Percentiles rank a stretch among this genome's conserved stretches.
phyloP scores from a whole-genome alignment of 768 basidiomycete species.

The Scleroderma bovista region DNA sequence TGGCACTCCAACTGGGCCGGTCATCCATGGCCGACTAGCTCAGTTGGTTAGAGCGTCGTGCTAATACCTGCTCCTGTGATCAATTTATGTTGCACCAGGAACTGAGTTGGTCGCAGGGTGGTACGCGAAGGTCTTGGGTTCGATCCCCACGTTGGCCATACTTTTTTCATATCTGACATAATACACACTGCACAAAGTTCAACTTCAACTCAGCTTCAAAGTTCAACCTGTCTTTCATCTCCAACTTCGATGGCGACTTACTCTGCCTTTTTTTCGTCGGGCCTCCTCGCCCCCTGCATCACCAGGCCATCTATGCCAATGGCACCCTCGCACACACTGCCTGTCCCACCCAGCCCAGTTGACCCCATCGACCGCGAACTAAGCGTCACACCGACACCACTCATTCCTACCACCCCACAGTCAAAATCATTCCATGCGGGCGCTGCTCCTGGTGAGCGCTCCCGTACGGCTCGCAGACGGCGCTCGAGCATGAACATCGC shows the following conservation, averaged over 20 bases:
- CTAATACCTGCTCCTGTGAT: no score
- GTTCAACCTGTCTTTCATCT: background rate
- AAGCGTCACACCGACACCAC: conserved; percentile 34
- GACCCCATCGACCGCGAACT: conserved; percentile 33
- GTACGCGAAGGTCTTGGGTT: conserved; percentile 76
- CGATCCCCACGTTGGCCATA: conserved; percentile 73
- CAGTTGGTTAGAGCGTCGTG: conserved; percentile 93
- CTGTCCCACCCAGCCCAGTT: conserved; percentile 12
- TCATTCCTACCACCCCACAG: conserved; percentile 14
- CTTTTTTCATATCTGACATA: conserved; percentile 2
- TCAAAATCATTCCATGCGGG: conserved; percentile 22
- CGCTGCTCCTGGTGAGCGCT: conserved; percentile 24
- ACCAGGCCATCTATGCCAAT: conserved; percentile 17
- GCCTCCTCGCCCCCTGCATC: conserved; percentile 50
- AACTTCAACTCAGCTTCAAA: background rate
- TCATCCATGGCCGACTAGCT: conserved; percentile 79
- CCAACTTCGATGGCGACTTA: conserved; percentile 39
- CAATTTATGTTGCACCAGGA: no score
- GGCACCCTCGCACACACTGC: conserved; percentile 20
- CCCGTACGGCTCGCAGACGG: conserved; percentile 47
- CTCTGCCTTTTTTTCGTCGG: conserved; percentile 67
- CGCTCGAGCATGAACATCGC: conserved; percentile 57
- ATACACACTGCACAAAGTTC: background rate
- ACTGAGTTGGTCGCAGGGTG: no score
- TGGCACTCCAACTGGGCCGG: no score